Evolutionary conservation across 1,139 yeast genomes (phyloP), one percentile per base, ranked within the genome.

Genomic region (Insectozyma bohioensis): DNA sequence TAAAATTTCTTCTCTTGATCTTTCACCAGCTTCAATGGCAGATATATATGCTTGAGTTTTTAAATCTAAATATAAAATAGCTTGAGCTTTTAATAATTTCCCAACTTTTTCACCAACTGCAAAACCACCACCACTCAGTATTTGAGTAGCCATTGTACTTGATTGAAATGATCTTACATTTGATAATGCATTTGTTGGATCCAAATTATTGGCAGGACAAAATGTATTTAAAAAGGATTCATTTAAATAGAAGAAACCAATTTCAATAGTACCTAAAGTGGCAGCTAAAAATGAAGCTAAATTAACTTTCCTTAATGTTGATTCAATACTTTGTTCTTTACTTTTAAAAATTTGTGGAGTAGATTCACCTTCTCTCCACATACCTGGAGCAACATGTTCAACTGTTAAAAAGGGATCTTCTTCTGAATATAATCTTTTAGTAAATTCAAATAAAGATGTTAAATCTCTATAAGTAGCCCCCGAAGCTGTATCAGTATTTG

Each of bases 31-130:
- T 47, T 83, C 86, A 42, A 90, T 61, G 0, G 95, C 95, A 0
- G 96, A 82, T 16, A 92, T 88, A 51, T 80, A 92, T 0, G 96
- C 96, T 58, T 92, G 98, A 0, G 98, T 92, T 54, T 92, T 92
- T 51, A 92, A 68, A 48, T 92, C 97, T 33, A 92, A 67, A 48
- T 73, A 87, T 35, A 92, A 60, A 2, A 77, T 79, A 0, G 95
- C 88, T 46, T 85, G 95, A 5, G 85, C 78, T 54, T 88, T 88
- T 40, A 86, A 63, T 28, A 92, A 64, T 46, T 85, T 81, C 1
- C 77, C 76, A 11, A 68, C 67, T 26, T 49, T 52, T 29, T 63
- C 70, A 3, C 73, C 73, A 21, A 70, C 56, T 2, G 60, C 49
- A 38, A 63, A 46, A 48, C 54, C 52, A 42, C 66, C 55, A 9